Evolutionary conservation across 2,329 filamentous ascomycete species (phyloP), one percentile per base, ranked within the genome.

Genomic region (Trichophaea hybrida): DNA sequence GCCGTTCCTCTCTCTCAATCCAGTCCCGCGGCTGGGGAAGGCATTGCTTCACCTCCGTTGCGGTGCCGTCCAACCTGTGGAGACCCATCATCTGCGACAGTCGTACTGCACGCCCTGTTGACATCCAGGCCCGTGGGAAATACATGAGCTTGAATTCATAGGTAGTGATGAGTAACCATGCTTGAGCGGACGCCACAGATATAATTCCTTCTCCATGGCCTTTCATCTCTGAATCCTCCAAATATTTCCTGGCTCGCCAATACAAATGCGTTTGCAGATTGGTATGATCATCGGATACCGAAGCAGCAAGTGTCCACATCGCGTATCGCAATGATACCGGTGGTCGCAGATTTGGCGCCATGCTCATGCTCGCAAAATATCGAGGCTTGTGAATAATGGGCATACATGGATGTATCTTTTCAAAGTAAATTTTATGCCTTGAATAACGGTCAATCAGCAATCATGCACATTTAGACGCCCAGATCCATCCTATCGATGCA

Each of bases 131-230:
- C 65, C 93, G 78, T 1, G 93, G 91, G 68, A 97, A 97, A 71
- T 89, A 94, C 87, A 97, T 95, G 79, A 87, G 86, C 74, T 91
- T 95, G 76, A 96, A 97, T 72, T 98, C 93, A 68, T 94, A 96
- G 0, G 80, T 82, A 5, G 83, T 81, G 52, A 94, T 77, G 17
- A 97, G 75, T 32, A 83, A 76, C 78, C 94, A 94, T 1, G 87
- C 82, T 71, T 98, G 93, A 55, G 85, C 86, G 71, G 95, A 88
- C 13, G 85, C 84, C 34, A 96, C 77, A 1, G 85, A 91, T 66
- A 96, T 86, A 70, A 94, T 86, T 65, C 83, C 79, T 72, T 97
- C 91, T 57, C 93, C 93, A 66, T 91, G 89, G 3, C 91, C 90
- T 71, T 87, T 93, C 76, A 96, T 83, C 71, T 94, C 89, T 70